These are phyloP conservation scores for Gnaphalium uliginosum DNA, from an alignment of 129 eudicot genomes.

Conservation along the genomic window DNA sequence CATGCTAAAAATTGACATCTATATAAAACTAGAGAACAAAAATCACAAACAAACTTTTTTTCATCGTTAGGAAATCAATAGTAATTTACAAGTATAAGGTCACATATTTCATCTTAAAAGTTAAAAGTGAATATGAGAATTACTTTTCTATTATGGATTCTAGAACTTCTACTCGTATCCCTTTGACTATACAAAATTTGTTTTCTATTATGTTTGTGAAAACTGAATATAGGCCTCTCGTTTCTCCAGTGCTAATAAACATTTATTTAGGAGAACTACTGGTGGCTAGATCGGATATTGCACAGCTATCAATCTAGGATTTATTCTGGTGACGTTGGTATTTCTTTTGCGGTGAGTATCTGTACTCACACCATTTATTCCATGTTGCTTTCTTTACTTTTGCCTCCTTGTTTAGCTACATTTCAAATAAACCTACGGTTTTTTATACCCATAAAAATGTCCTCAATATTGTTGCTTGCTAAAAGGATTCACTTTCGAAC, in stretches of 20 bases:
- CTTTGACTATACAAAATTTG: slow-evolving; percentile 4
- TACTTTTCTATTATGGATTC: neutral
- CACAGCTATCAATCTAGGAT: slow-evolving; percentile 86
- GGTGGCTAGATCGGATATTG: slow-evolving; percentile 83
- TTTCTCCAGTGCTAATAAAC: slow-evolving; percentile 15
- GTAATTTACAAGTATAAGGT: neutral
- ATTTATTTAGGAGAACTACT: slow-evolving; percentile 72
- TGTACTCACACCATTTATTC: neutral
- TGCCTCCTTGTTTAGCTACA: neutral
- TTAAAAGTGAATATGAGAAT: neutral
- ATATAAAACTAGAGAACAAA: slow-evolving; percentile 2
- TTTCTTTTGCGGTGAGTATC: slow-evolving; percentile 61
- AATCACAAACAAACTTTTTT: neutral
- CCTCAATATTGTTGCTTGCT: neutral
- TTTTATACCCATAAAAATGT: neutral
- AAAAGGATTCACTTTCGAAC: neutral
- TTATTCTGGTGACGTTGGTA: slow-evolving; percentile 83
- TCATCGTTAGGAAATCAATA: slow-evolving; percentile 1
- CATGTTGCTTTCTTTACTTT: neutral
- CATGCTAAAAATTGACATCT: neutral
- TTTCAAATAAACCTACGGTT: neutral
- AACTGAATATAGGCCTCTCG: slow-evolving; percentile 14
- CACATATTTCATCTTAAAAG: neutral
- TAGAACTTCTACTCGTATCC: slow-evolving; percentile 10
- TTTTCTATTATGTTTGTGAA: slow-evolving; percentile 3